A percentile compares a stretch with the other conserved stretches of the same genome.
phyloP scores from a whole-genome alignment of 2,329 filamentous ascomycete species.

The Hypocrella siamensis region DNA sequence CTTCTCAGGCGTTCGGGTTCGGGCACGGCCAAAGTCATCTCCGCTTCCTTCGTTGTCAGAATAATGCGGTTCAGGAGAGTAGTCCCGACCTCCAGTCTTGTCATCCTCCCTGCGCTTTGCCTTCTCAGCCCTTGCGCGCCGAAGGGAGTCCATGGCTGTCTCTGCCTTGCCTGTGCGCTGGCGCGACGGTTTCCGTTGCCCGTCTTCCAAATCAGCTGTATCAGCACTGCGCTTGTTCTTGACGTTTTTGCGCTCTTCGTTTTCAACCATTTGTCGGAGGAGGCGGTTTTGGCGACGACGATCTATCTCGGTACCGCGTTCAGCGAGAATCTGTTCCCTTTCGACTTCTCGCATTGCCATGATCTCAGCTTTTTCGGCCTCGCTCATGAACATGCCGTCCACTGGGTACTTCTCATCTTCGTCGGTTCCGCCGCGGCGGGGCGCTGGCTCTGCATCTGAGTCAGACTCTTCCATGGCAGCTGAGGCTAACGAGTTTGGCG shows the following conservation, averaged over 20 bases:
- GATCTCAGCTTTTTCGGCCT: slow-evolving; percentile 62
- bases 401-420: slow-evolving; percentile 62
- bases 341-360: slow-evolving; percentile 80
- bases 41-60: slow-evolving; percentile 53
- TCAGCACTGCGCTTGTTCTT: slow-evolving; percentile 66
- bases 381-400: slow-evolving; percentile 69
- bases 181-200: slow-evolving; percentile 53
- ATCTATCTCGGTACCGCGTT: slow-evolving; percentile 71
- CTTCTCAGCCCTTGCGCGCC: slow-evolving; percentile 46
- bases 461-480: slow-evolving; percentile 84
- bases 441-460: slow-evolving; percentile 35
- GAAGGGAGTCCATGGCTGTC: slow-evolving; percentile 56
- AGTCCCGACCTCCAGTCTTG: slow-evolving; percentile 45
- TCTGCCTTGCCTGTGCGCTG: slow-evolving; percentile 41
- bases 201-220: slow-evolving; percentile 64
- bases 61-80: slow-evolving; percentile 16
- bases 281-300: slow-evolving; percentile 68
- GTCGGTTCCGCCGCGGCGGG: slow-evolving; percentile 24
- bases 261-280: slow-evolving; percentile 63
- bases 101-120: slow-evolving; percentile 34
- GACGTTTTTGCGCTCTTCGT: slow-evolving; percentile 34
- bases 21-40: slow-evolving; percentile 54
- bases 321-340: slow-evolving; percentile 77
- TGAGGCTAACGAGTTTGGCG: slow-evolving; percentile 61
- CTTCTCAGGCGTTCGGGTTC: slow-evolving; percentile 40